phyloP scores from a whole-genome alignment of 495 filamentous ascomycete genomes.

The Annulohypoxylon nitens region DNA sequence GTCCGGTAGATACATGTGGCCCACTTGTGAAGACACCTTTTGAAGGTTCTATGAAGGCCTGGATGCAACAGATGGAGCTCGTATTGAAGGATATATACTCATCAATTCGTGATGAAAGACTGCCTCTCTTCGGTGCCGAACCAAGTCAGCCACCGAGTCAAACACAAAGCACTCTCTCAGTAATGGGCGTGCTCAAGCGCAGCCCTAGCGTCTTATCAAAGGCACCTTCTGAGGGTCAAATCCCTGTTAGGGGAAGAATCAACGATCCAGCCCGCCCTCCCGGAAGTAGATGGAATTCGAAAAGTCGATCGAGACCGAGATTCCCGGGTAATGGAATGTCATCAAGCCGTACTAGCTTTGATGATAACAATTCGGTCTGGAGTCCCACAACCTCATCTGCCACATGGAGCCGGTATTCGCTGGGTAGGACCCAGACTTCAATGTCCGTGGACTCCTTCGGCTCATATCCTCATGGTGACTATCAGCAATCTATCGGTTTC shows the following conservation, averaged over 20 bases:
- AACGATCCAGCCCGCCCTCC: slow-evolving; percentile 70
- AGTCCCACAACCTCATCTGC: slow-evolving; percentile 82
- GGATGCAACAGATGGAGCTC: slow-evolving; percentile 90
- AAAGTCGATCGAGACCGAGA: slow-evolving; percentile 85
- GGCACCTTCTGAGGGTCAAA: slow-evolving; percentile 79
- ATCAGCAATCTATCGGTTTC: slow-evolving; percentile 96
- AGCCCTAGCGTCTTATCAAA: slow-evolving; percentile 93
- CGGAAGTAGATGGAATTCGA: slow-evolving; percentile 81
- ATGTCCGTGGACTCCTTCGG: slow-evolving; percentile 91
- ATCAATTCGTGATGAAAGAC: slow-evolving; percentile 84
- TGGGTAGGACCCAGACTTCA: slow-evolving; percentile 89
- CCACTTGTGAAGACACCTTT: slow-evolving; percentile 86
- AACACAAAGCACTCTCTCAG: slow-evolving; percentile 63
- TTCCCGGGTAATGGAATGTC: slow-evolving; percentile 86
- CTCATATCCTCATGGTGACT: slow-evolving; percentile 85
- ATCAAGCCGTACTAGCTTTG: slow-evolving; percentile 94
- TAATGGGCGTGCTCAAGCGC: slow-evolving; percentile 80
- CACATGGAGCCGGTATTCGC: slow-evolving; percentile 94
- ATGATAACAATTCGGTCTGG: slow-evolving; percentile 91
- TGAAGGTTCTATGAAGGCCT: slow-evolving; percentile 79
- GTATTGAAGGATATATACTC: slow-evolving; percentile 93
- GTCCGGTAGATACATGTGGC: slow-evolving; percentile 60
- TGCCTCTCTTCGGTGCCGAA: slow-evolving; percentile 83
- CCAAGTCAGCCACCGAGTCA: slow-evolving; percentile 58
- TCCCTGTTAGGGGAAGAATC: slow-evolving; percentile 76